phyloP scores from a whole-genome alignment of 2,329 filamentous ascomycete genomes.

The Torrubiellomyces zombiae region DNA sequence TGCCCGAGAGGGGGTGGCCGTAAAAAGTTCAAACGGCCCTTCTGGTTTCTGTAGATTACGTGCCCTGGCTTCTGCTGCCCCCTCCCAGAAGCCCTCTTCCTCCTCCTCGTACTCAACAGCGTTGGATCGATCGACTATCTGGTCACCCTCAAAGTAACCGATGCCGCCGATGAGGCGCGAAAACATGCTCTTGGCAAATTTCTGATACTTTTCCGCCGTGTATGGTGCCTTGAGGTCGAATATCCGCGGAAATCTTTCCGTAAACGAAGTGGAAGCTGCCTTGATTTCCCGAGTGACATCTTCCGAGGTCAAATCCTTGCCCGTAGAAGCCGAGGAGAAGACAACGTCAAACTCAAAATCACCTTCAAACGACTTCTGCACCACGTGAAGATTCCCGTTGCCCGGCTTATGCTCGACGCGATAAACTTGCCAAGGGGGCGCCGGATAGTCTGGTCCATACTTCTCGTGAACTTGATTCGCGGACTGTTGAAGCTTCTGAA shows the following conservation, averaged over 20 bases:
- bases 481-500: constrained; percentile 33
- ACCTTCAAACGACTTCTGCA: constrained; percentile 86
- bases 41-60: constrained; percentile 54
- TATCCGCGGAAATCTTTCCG: constrained; percentile 54
- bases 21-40: constrained; percentile 78
- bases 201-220: constrained; percentile 50
- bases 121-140: constrained; percentile 77
- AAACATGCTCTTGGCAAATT: constrained; percentile 78
- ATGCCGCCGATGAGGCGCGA: constrained; percentile 90
- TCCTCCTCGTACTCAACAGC: constrained; percentile 91
- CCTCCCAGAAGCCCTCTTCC: constrained; percentile 89
- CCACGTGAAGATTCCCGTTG: constrained; percentile 64
- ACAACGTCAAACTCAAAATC: constrained; percentile 86
- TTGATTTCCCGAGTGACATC: constrained; percentile 56
- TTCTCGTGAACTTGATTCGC: constrained; percentile 32
- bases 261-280: constrained; percentile 49
- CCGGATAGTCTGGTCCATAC: constrained; percentile 46
- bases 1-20: constrained; percentile 75
- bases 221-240: constrained; percentile 59
- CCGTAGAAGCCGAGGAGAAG: constrained; percentile 63
- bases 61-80: constrained; percentile 62
- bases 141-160: constrained; percentile 84
- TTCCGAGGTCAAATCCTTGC: constrained; percentile 35
- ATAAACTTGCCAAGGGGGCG: constrained; percentile 74
- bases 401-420: constrained; percentile 55